Base-by-base conservation (phyloP, 331 rosid species). In the Arachis monticola region DNA sequence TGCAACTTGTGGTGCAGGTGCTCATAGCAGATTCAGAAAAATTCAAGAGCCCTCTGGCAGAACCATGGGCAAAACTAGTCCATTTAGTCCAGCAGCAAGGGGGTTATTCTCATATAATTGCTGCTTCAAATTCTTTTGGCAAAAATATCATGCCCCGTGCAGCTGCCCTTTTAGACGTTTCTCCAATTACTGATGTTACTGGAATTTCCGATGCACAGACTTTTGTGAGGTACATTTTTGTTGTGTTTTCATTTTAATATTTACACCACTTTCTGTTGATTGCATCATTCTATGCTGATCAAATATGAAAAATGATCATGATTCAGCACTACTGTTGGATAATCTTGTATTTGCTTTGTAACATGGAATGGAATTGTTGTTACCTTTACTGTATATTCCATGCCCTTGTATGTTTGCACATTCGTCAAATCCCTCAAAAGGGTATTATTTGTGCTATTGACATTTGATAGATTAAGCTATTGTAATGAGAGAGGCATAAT, bases 61-160 rank as follows among this genome's bases (percentile, higher is more conserved):
- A 94, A 62, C 91, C 97, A n/a, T 93, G 96, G 98, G 97, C 98
- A 75, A 90, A 86, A 73, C 75, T 93, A 45, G 87, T 93, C 51
- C 93, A 88, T 75, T 80, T 89, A 79, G 90, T 87, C 81, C 97
- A 93, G 85, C 91, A 86, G 82, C 88, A 48, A 44, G 96, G 92
- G 22, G 84, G 80, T 71, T 91, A 84, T 79, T 91, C 98, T 6
- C 95, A 91, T 77, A 89, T 94, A 78, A 65, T 94, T 80, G 87
- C 97, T 31, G 87, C 97, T 77, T 88, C 96, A 12, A 84, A 83
- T 73, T 91, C 98, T 5, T 94, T 94, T 71, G 98, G 97, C 79
- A 94, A 94, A 83, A 94, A 94, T 80, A 76, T 94, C 59, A 80
- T 94, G 76, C 97, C 97, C 0, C 88, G 97, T 1, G 95, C 88